These are phyloP conservation scores for Eucalyptus pauciflora DNA, from an alignment of 345 rosid genomes.

Conservation along the genomic window DNA sequence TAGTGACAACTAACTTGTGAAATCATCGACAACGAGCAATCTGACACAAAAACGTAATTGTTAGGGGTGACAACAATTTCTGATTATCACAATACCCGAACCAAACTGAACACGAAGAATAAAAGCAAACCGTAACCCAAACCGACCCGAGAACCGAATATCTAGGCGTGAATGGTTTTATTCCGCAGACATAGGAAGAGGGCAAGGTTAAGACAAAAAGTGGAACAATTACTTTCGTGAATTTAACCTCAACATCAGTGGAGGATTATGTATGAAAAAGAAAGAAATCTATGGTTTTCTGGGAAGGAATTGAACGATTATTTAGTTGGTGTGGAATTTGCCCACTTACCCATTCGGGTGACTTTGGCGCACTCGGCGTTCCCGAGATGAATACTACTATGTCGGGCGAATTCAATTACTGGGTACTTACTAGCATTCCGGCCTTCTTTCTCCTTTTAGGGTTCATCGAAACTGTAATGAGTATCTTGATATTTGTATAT, in stretches of 20 bases:
- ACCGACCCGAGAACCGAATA: too few relatives aligned
- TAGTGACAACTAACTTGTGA: too few relatives aligned
- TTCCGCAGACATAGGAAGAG: background rate
- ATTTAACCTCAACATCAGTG: too few relatives aligned
- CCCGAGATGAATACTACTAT: rapidly evolving
- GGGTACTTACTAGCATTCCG: rapidly evolving
- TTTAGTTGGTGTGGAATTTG: background rate
- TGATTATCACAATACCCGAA: too few relatives aligned
- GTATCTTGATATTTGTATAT: background rate
- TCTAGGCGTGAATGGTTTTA: background rate
- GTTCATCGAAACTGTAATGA: background rate
- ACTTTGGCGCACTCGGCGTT: background rate
- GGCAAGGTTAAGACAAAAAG: background rate
- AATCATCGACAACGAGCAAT: too few relatives aligned
- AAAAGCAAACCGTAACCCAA: too few relatives aligned
- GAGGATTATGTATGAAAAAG: background rate
- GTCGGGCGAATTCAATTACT: background rate
- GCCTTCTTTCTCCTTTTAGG: background rate
- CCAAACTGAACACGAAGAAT: too few relatives aligned
- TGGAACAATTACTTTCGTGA: background rate
- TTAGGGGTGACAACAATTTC: too few relatives aligned
- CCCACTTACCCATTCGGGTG: background rate
- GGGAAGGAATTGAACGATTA: background rate
- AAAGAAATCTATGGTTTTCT: background rate
- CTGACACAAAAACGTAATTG: too few relatives aligned